These are phyloP conservation scores for Ceratocystis diversiconidia DNA, from an alignment of 2,329 filamentous ascomycete species.

Conservation along the genomic window DNA sequence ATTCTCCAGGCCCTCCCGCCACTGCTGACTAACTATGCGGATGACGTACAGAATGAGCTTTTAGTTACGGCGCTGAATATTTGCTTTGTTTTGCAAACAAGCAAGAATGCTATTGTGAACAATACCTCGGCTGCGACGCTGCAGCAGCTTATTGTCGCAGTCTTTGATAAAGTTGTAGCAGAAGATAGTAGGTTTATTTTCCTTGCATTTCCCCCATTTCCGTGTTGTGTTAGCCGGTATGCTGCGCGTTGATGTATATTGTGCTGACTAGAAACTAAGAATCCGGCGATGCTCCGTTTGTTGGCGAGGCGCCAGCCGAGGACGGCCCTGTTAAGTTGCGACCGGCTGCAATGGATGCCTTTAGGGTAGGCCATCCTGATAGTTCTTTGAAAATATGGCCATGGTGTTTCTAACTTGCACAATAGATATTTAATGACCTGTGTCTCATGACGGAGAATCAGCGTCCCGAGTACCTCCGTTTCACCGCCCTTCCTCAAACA, in stretches of 20 bases:
- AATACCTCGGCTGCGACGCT: conserved; percentile 94
- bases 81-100: conserved; percentile 79
- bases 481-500: conserved; percentile 62
- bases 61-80: conserved; percentile 75
- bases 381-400: not conserved
- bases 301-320: conserved; percentile 53
- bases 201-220: not conserved
- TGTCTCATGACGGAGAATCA: conserved; percentile 78
- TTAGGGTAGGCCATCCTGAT: conserved; percentile 38
- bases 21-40: conserved; percentile 76
- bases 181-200: conserved; percentile 54
- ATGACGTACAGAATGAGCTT: conserved; percentile 65
- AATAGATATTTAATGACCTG: conserved; percentile 70
- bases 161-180: conserved; percentile 77
- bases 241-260: no score
- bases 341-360: conserved; percentile 71
- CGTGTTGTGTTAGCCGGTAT: not conserved
- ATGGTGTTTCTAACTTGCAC: not conserved
- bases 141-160: conserved; percentile 80
- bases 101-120: conserved; percentile 85
- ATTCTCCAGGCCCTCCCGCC: conserved; percentile 85
- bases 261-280: conserved; percentile 23
- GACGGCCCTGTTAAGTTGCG: conserved; percentile 52
- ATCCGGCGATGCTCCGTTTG: conserved; percentile 38
- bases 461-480: conserved; percentile 65